Evolutionary conservation across 1,284 basidiomycete genomes (phyloP).

Genomic region (Leccinum subfulvum): DNA sequence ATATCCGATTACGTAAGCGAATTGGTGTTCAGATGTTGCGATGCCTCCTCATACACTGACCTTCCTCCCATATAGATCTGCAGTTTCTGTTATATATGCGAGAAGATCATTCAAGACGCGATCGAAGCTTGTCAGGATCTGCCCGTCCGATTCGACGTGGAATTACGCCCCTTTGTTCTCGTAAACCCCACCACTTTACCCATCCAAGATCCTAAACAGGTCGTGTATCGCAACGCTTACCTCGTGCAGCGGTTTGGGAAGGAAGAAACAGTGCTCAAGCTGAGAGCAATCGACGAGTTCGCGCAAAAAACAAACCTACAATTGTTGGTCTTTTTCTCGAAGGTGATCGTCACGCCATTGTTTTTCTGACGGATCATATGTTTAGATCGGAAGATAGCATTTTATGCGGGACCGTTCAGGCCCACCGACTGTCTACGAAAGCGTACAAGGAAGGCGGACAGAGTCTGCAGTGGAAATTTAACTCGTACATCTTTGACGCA

Average conservation of each 20-base stretch:
- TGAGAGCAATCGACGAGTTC: constrained; percentile 46
- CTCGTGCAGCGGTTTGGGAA: constrained; percentile 54
- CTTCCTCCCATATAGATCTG: constrained; percentile 50
- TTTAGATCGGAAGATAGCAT: constrained; percentile 55
- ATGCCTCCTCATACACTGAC: constrained; percentile 7
- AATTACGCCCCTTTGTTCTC: constrained; percentile 70
- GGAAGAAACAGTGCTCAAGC: constrained; percentile 51
- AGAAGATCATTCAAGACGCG: constrained; percentile 67
- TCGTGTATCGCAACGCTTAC: constrained; percentile 36
- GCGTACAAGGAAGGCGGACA: constrained; percentile 67
- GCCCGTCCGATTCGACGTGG: constrained; percentile 65
- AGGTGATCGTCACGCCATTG: neutral
- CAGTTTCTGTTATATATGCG: constrained; percentile 73
- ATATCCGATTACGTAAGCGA: constrained; percentile 66
- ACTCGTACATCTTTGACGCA: constrained; percentile 63
- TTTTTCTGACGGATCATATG: neutral
- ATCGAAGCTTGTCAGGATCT: constrained; percentile 59
- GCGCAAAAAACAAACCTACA: constrained; percentile 61
- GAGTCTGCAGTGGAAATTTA: constrained; percentile 53
- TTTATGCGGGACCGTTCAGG: constrained; percentile 64
- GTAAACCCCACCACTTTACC: constrained; percentile 45
- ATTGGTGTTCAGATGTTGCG: neutral
- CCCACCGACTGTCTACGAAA: constrained; percentile 71
- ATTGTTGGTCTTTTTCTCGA: constrained; percentile 48
- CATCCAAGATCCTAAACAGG: constrained; percentile 39